Base-by-base conservation (phyloP, 2,329 filamentous ascomycete genomes). In the Epichloe gansuensis region DNA sequence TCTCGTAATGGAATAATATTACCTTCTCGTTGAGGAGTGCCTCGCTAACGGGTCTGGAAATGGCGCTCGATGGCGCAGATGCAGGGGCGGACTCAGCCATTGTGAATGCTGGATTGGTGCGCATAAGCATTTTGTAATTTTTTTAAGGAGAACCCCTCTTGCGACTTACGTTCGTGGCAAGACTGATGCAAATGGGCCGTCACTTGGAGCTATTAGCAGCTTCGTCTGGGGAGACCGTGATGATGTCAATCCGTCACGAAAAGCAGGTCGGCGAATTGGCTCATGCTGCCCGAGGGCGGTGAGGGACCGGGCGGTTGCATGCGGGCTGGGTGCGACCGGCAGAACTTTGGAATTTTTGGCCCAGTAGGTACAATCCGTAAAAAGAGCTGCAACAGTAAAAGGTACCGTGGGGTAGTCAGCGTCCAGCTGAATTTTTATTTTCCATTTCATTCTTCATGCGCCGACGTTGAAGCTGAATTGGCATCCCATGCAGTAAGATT, bases 1-100 rank as follows among this genome's bases (percentile, higher is more conserved):
- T 48, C 43, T 49, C 41, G 37, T 12, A 28, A 28, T 47, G 46
- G 45, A 41, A 31, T 44, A 51, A 52, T 57, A 42, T 21, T 83
- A 96, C 93, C 90, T 98, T 98, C 76, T 98, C 93, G 74, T 97
- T 97, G 67, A 98, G 82, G 65, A 98, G 83, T 67, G 91, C 88
- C 78, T 98, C 93, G 78, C 91, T 97, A 74, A 96, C 86, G 59
- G 93, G 91, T 72, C 88, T 82, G 70, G 85, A 79, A 68, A 86
- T 78, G 59, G 81, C 77, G 69, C 79, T 77, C 63, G 82, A 77
- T 59, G 78, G 71, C 64, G 80, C 72, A 67, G 64, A 62, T 57
- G 61, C 57, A 56, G 65, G 61, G 55, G 64, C 61, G 76, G 74
- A 74, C 63, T 79, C 76, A 62, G 78, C 69, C 79, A 82, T 82